Base-by-base conservation (phyloP, 176 grass and related monocot genomes). In the Eleusine coracana region DNA sequence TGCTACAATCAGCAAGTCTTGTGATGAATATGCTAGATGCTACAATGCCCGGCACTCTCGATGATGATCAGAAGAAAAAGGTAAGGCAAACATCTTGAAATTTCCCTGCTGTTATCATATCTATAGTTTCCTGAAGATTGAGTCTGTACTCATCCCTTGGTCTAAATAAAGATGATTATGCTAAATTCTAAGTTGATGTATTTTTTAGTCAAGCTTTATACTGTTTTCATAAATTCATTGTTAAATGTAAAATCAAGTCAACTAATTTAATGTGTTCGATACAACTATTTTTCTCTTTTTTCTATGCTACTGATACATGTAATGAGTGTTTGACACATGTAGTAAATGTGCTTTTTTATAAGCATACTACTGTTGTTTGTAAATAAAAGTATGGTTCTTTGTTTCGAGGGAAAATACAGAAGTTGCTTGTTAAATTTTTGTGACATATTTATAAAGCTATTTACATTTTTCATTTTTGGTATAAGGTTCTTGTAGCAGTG, bases 1-100 rank as follows among this genome's bases (percentile, higher is more conserved):
- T 89, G 68, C 72, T 91, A 80, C 88, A 94, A 93, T 89, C 92
- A 40, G 92, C 95, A 72, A 82, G 50, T 84, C 75, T 94, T 16
- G 88, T 93, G 60, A 91, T 98, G 88, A 95, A 91, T 88, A 94
- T 95, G 95, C 71, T 98, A 56, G 95, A 98, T 91, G 84, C 90
- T 93, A 95, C 92, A 25, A 91, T 93, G 84, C 92, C 95, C n/a
- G 90, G 90, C 70, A 88, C 82, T 71, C 78, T 98, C 31, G 71
- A 95, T 77, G 90, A 95, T 79, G 90, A 91, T 82, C 81, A 89
- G 76, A 98, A 98, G 83, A 93, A 88, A 31, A 90, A 93, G 95
- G 95, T 98, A 79, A 6, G 38, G 16, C 1, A 76, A 65, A 20
- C 10, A 14, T 70, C 75, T 12, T 21, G 62, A 70, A 27, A 55